Evolutionary conservation across 2,329 filamentous ascomycete genomes (phyloP), one percentile per base, ranked within the genome.

Genomic region (Ceratocystis cubensis): DNA sequence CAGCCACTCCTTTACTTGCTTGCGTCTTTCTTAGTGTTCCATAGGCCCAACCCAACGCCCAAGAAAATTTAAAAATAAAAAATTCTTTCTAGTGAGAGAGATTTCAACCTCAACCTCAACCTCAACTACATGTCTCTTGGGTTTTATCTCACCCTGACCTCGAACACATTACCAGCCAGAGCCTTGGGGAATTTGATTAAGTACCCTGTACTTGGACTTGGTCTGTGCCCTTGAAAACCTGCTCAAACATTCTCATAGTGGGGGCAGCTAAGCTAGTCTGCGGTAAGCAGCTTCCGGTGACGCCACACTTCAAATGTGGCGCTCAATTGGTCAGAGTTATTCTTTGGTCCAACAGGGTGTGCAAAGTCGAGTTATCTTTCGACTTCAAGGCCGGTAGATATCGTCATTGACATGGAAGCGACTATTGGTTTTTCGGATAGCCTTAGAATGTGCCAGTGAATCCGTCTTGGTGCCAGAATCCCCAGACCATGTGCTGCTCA

Each of bases 191-290:
- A 20, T 50, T n/a, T 53, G 45, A 61, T 17, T 46, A 71, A 64
- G 76, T 78, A 78, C 69, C 69, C 66, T 67, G 72, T 78, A 78
- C 76, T 30, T 73, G 15, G 7, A 15, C 33, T 20, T 15, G 53
- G 62, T 66, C 61, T 6, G 64, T 66, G 63, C 44, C 22, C 17
- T 71, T 70, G 71, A 72, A 80, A 81, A 81, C 76, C 74, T 79
- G 78, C 79, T 81, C 79, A 81, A 81, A 81, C 69, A 70, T 75
- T 75, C 79, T 79, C 79, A 79, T 70, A 37, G 68, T 71, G 69
- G 61, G 46, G 25, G 37, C 37, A 41, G 13, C 37, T 5, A 37
- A 10, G 33, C 33, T n/a, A 28, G 48, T 33, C 1, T 7, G 41
- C 63, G 44, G 20, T 4, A 1, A n/a, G n/a, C 30, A 33, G 30